Percentiles rank a stretch among this genome's conserved stretches.
Conservation (phyloP, 1,139 yeast genomes). For the Blastobotrys malaysiensis region DNA sequence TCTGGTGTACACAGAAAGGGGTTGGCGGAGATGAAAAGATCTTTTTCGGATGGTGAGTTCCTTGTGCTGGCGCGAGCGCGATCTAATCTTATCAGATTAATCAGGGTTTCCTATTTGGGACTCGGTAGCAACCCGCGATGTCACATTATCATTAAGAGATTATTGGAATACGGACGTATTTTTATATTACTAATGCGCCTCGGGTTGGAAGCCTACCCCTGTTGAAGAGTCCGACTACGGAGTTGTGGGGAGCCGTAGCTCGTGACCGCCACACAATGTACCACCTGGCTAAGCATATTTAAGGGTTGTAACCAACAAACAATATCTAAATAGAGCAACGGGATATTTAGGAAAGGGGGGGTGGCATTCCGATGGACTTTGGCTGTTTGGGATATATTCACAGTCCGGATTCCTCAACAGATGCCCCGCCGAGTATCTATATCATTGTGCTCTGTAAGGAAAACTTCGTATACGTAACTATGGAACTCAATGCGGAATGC, state of each 20-base stretch:
- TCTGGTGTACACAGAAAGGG: neutral
- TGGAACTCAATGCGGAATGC: too few relatives aligned
- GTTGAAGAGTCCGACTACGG: neutral
- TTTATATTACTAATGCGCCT: neutral
- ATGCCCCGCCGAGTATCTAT: too few relatives aligned
- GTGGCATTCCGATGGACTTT: too few relatives aligned
- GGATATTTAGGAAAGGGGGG: neutral
- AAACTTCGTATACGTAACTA: too few relatives aligned
- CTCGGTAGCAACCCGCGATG: neutral
- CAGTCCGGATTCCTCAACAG: too few relatives aligned
- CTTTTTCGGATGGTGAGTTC: neutral
- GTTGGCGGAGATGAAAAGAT: neutral
- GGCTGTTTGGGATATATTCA: too few relatives aligned
- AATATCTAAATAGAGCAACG: neutral
- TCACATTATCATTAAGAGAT: neutral
- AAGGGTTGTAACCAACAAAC: too few relatives aligned
- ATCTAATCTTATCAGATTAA: neutral
- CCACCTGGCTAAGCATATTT: too few relatives aligned
- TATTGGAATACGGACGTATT: neutral
- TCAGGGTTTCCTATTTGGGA: neutral
- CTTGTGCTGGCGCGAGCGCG: neutral
- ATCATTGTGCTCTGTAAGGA: too few relatives aligned
- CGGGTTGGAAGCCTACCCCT: neutral
- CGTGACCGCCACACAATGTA: neutral
- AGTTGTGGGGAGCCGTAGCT: neutral